These are phyloP conservation scores for Didymosphaeria variabile DNA, from an alignment of 2,329 filamentous ascomycete species.

Conservation along the genomic window DNA sequence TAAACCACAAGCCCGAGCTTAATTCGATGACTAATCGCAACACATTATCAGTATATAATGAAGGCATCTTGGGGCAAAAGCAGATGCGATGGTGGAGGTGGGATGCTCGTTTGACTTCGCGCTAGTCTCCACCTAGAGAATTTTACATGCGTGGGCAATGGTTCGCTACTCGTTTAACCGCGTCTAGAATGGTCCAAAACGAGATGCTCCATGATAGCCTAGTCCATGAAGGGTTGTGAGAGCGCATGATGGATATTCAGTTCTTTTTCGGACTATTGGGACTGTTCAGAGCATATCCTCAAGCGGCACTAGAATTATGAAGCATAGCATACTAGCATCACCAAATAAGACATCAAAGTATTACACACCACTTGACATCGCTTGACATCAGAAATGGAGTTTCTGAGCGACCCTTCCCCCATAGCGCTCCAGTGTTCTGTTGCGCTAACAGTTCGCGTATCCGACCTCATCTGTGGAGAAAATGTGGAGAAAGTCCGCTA, in stretches of 20 bases:
- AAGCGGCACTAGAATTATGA: no score
- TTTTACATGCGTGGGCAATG: not conserved
- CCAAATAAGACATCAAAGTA: not conserved
- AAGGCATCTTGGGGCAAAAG: no score
- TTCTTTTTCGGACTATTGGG: no score
- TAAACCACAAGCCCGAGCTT: constrained; percentile 13
- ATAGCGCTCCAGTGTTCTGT: not conserved
- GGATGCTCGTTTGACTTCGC: not conserved
- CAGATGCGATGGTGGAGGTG: not conserved
- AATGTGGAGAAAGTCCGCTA: not conserved
- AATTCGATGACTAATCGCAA: constrained; percentile 2
- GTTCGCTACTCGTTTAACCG: not conserved
- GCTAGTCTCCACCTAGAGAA: not conserved
- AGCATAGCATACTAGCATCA: not conserved
- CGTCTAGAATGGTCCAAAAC: not conserved
- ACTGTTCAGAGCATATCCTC: no score
- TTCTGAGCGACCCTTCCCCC: not conserved
- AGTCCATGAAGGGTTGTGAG: not conserved
- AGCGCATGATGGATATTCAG: no score
- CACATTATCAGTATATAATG: not conserved
- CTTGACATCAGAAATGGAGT: not conserved
- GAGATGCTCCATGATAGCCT: not conserved
- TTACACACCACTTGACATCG: not conserved
- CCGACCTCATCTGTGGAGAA: not conserved
- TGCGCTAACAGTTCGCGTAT: not conserved